Evolutionary conservation across 2,329 filamentous ascomycete species (phyloP).

Genomic region (Blastomyces parvus): DNA sequence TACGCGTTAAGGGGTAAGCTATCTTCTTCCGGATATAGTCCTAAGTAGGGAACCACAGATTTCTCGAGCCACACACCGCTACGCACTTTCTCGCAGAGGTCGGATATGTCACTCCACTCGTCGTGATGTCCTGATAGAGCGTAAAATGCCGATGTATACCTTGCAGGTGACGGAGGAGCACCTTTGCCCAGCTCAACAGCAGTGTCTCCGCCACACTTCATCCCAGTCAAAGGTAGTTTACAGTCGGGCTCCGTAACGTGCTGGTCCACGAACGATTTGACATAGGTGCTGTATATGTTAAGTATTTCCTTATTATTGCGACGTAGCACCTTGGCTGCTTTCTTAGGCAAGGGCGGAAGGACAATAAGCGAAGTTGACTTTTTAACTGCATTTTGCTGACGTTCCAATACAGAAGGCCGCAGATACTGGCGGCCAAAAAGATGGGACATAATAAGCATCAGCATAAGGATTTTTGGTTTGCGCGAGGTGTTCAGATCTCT

Average conservation of each 20-base stretch:
- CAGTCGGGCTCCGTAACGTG: slow-evolving; percentile 48
- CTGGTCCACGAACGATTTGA: slow-evolving; percentile 58
- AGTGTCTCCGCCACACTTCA: slow-evolving; percentile 33
- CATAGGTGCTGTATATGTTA: slow-evolving; percentile 58
- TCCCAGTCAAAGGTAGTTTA: slow-evolving; percentile 49
- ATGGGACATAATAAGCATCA: slow-evolving; percentile 62
- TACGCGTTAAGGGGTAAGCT: slow-evolving; percentile 35
- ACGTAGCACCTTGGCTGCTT: slow-evolving; percentile 48
- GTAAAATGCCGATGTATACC: slow-evolving; percentile 51
- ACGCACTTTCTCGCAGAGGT: slow-evolving; percentile 57
- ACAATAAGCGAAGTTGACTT: slow-evolving; percentile 55
- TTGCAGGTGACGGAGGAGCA: slow-evolving; percentile 24
- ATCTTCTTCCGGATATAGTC: slow-evolving; percentile 49
- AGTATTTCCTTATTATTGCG: slow-evolving; percentile 58
- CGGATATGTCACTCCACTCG: slow-evolving; percentile 53
- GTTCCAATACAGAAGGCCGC: slow-evolving; percentile 39
- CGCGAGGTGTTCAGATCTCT: slow-evolving; percentile 39
- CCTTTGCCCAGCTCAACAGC: slow-evolving; percentile 9
- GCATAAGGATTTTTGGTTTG: slow-evolving; percentile 44
- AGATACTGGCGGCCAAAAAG: slow-evolving; percentile 52
- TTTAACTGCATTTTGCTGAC: slow-evolving; percentile 42
- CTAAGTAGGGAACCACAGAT: slow-evolving; percentile 59
- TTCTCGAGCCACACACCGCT: slow-evolving; percentile 65
- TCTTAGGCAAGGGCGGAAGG: slow-evolving; percentile 52
- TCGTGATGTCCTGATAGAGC: slow-evolving; percentile 62